Percentiles rank a stretch among this genome's conserved stretches.
These are phyloP conservation scores for Populus davidiana DNA, from an alignment of 345 rosid genomes.

Conservation along the genomic window DNA sequence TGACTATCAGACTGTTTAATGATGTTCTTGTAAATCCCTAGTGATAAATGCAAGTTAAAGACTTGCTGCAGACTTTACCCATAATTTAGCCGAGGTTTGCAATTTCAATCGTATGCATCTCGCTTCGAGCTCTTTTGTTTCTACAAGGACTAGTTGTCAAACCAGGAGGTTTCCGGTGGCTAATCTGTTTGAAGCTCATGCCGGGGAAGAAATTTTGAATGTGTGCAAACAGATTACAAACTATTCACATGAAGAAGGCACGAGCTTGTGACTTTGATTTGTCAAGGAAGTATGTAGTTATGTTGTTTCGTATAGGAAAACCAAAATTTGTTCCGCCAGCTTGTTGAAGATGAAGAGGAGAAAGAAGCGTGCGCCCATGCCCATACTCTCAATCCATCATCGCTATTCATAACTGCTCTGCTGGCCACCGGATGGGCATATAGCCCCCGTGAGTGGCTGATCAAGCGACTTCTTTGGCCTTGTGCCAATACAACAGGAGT, in stretches of 20 bases:
- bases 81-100: no score
- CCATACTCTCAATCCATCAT: not conserved
- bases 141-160: no score
- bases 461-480: not conserved
- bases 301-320: not conserved
- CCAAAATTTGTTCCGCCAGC: not conserved
- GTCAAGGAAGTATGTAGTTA: not conserved
- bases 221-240: not conserved
- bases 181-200: no score
- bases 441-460: not conserved
- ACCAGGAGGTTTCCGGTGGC: no score
- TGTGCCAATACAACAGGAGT: not conserved
- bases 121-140: not conserved
- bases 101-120: not conserved
- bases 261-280: not conserved
- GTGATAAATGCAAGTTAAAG: no score
- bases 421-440: not conserved
- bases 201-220: not conserved
- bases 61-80: no score
- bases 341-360: not conserved
- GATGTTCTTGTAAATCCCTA: no score
- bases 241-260: not conserved
- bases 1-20: not conserved
- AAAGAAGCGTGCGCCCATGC: not conserved
- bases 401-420: not conserved